These are phyloP conservation scores for Tolypocladium tropicale DNA, from an alignment of 2,329 filamentous ascomycete genomes.

Conservation along the genomic window DNA sequence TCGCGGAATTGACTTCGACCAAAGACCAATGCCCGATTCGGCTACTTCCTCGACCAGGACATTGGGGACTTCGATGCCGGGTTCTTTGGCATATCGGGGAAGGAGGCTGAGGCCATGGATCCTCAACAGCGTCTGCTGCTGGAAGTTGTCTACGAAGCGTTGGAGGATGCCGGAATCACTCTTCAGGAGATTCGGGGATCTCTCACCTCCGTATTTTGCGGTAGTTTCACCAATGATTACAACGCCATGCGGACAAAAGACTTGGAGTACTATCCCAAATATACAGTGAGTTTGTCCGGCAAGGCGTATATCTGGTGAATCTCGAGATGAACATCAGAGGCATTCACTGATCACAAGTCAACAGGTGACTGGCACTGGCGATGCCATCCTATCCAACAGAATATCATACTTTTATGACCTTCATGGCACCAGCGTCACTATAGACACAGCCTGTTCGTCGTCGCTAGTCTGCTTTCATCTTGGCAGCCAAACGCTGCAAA, in stretches of 20 bases:
- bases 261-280: background rate
- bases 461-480: conserved; percentile 22
- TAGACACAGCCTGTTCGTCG: conserved; percentile 30
- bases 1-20: background rate
- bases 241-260: conserved; percentile 13
- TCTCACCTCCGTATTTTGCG: conserved; percentile 17
- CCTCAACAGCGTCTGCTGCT: conserved; percentile 10
- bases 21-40: conserved; percentile 7
- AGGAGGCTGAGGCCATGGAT: conserved; percentile 15
- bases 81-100: conserved; percentile 11
- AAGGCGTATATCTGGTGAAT: background rate
- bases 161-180: conserved; percentile 21
- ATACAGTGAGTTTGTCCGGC: conserved; percentile 10
- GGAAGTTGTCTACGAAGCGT: conserved; percentile 16
- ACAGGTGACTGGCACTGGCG: conserved; percentile 16
- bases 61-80: conserved; percentile 8
- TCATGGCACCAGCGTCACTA: conserved; percentile 22
- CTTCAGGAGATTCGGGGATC: conserved; percentile 12
- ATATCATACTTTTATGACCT: conserved; percentile 25
- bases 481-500: conserved; percentile 19
- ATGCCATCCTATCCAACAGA: conserved; percentile 20
- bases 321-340: background rate
- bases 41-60: conserved; percentile 18
- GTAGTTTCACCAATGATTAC: conserved; percentile 18
- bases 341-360: background rate